phyloP scores from a whole-genome alignment of 23 red algal species.

The Gracilaria domingensis region DNA sequence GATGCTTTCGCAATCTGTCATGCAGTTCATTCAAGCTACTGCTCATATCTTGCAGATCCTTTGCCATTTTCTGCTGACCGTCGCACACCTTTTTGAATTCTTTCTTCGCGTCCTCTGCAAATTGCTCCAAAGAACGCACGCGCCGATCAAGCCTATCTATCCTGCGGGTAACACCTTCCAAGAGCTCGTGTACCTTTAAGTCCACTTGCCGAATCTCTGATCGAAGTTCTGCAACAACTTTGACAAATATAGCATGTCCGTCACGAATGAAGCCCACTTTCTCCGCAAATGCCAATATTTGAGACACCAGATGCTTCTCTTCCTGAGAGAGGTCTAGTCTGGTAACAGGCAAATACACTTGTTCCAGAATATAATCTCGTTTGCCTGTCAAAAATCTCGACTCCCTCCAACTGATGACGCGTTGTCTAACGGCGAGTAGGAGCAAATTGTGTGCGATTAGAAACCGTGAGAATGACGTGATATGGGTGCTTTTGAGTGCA shows the following conservation, averaged over 20 bases:
- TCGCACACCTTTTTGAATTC: not conserved
- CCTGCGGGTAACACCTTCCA: not conserved
- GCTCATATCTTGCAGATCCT: not conserved
- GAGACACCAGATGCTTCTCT: not conserved
- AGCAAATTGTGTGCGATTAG: conserved; percentile 22
- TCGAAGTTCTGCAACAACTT: not conserved
- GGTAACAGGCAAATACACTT: conserved; percentile 33
- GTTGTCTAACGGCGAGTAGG: conserved; percentile 8
- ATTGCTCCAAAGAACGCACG: not conserved
- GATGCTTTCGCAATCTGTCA: not conserved
- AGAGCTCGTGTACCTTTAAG: not conserved
- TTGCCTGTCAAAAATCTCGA: not conserved
- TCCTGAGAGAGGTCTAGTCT: conserved; percentile 6
- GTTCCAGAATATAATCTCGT: conserved; percentile 14
- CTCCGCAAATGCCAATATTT: conserved; percentile 5
- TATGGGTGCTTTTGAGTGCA: not conserved
- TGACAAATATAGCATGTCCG: conserved; percentile 1
- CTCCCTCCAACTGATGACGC: not conserved
- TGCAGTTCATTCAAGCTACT: not conserved
- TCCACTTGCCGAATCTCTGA: not conserved
- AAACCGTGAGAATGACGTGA: not conserved
- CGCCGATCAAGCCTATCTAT: not conserved
- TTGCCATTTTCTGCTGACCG: not conserved
- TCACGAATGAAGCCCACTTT: conserved; percentile 27
- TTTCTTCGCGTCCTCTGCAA: not conserved